Evolutionary conservation across 768 basidiomycete genomes (phyloP), one percentile per base, ranked within the genome.

Genomic region (Suillus brevipes): DNA sequence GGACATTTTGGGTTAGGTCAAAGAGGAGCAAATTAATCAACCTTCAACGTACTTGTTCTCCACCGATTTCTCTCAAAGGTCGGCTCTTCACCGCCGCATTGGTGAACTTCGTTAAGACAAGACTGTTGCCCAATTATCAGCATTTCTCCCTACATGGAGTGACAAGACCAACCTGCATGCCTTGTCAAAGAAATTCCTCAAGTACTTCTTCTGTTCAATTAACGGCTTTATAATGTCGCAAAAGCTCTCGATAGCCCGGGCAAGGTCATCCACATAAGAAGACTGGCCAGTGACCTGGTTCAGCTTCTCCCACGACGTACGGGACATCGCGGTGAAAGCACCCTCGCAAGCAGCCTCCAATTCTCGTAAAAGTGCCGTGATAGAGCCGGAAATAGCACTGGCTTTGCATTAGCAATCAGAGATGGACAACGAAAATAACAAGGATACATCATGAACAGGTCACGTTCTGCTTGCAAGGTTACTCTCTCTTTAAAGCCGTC

Each of bases 151-250:
- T 37, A 28, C 1, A 68, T 18, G 23, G 42, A 13, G 40, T 61
- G 43, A 23, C 31, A 28, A 42, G 42, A 72, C 81, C 65, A 62
- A 97, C 96, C 91, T 94, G 64, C 91, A 90, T 10, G 91, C 90
- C 75, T 97, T 98, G 74, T 99, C 97, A 60, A 95, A 87, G 75
- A 96, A 87, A 77, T 96, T 99, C 62, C 94, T 83, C 50, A 94
- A 74, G 76, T 96, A 99, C 73, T 94, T 97, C 84, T 97, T 97
- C 71, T 95, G 92, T 77, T 99, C 95, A 12, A 99, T 83, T 10
- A 91, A 82, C 3, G 90, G 89, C 66, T 90, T 89, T 61, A 97
- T 85, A 14, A 83, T 79, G 57, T 93, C 94, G 3, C 89, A 82
- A 9, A 95, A 87, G 71, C 89, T 86, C 68, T 94, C 91, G 31